Conservation (phyloP, 352 stramenopile species). For the Globisporangium camurandrum region DNA sequence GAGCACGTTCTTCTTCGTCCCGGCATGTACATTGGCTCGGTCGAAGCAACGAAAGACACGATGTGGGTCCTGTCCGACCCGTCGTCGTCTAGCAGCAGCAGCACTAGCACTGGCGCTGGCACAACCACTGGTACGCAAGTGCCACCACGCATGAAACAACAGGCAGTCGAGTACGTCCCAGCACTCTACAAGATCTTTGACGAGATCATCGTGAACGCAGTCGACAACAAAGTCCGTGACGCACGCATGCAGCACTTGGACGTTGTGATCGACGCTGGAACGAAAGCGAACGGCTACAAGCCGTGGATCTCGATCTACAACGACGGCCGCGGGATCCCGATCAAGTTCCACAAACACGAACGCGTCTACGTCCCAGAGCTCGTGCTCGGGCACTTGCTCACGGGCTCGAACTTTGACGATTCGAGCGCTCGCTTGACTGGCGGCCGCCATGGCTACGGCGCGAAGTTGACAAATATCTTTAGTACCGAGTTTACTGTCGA, state of each 20-base stretch:
- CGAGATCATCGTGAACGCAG: conserved; percentile 99
- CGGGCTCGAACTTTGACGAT: conserved; percentile 99
- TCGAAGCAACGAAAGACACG: conserved; percentile 62
- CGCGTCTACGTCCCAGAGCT: conserved; percentile 97
- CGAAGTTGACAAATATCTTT: conserved; percentile 99
- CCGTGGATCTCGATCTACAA: conserved; percentile 96
- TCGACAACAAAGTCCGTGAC: conserved; percentile 92
- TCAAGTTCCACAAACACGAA: conserved; percentile 96
- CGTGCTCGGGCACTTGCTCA: conserved; percentile 98
- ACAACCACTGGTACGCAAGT: conserved; percentile 5
- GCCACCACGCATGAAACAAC: conserved; percentile 54
- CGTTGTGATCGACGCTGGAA: conserved; percentile 58
- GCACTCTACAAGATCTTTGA: conserved; percentile 99
- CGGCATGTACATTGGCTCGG: conserved; percentile 89
- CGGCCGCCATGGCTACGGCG: conserved; percentile 92
- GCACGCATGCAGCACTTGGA: conserved; percentile 67
- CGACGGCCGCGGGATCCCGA: conserved; percentile 96
- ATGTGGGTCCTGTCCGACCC: conserved; percentile 68
- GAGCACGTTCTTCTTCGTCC: conserved; percentile 88
- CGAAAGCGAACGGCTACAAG: conserved; percentile 41
- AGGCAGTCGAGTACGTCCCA: conserved; percentile 71
- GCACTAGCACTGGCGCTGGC: too few species aligned
- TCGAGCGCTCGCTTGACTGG: conserved; percentile 95
- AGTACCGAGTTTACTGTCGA: conserved; percentile 98
- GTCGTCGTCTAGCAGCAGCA: conserved; percentile 1